Evolutionary conservation across 106 monocot genomes (phyloP).

Genomic region (Dendrobium nobile): DNA sequence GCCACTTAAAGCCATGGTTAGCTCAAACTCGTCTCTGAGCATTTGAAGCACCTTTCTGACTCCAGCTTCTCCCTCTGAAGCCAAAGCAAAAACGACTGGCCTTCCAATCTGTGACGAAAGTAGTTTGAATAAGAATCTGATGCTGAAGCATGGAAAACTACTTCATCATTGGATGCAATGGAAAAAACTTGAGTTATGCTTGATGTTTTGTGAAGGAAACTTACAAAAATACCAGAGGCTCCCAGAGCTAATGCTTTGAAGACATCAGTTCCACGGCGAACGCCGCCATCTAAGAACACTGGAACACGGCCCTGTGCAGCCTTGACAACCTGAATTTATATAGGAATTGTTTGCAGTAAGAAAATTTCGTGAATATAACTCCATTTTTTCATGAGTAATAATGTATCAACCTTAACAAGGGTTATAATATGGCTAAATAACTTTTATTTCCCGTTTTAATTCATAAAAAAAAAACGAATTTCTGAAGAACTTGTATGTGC

Average conservation of each 20-base stretch:
- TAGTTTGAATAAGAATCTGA: background rate
- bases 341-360: too few relatives aligned
- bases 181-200: too few relatives aligned
- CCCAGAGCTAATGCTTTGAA: conserved; percentile 86
- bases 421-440: too few relatives aligned
- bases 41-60: conserved; percentile 81
- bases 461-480: too few relatives aligned
- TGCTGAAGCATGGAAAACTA: background rate
- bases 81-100: conserved; percentile 79
- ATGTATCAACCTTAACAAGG: too few relatives aligned
- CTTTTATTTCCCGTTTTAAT: too few relatives aligned
- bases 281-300: conserved; percentile 66
- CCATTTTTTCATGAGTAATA: too few relatives aligned
- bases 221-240: conserved; percentile 83
- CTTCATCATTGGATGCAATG: too few relatives aligned
- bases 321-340: conserved; percentile 33
- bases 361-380: too few relatives aligned
- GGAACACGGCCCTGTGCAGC: conserved; percentile 52
- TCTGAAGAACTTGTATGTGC: too few relatives aligned
- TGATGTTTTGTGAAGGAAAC: conserved; percentile 4
- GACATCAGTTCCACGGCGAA: conserved; percentile 85
- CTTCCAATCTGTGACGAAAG: conserved; percentile 53
- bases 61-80: conserved; percentile 80
- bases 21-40: conserved; percentile 86
- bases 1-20: conserved; percentile 81